Percentiles rank a stretch among this genome's conserved stretches.
Evolutionary conservation across 225 moss, liverwort and hornwort species (phyloP).

Genomic region (Polytrichum commune): DNA sequence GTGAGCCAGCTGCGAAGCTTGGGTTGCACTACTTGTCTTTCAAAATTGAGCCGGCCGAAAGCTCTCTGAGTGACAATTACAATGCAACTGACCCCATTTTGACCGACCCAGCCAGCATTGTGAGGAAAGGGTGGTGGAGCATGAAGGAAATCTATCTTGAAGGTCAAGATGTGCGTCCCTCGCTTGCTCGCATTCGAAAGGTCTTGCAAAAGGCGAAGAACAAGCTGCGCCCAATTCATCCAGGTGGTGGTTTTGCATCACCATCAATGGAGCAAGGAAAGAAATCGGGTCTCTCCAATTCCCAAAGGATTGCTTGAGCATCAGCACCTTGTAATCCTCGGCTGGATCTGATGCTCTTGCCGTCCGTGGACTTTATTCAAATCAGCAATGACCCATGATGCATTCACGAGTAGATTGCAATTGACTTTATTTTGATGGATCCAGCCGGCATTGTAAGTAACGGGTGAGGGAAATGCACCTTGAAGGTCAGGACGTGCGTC

Average conservation of each 20-base stretch:
- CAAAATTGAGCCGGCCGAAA: conserved; percentile 59
- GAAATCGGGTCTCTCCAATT: no score
- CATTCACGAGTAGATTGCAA: no score
- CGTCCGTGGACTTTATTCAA: no score
- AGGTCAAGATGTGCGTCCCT: conserved; percentile 59
- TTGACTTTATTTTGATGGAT: conserved; percentile 36
- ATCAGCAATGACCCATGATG: no score
- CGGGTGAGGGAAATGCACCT: conserved; percentile 82
- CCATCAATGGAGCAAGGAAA: no score
- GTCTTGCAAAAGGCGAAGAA: conserved; percentile 36
- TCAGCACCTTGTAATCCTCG: no score
- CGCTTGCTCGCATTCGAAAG: conserved; percentile 29
- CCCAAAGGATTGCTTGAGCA: no score
- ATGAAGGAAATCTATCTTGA: conserved; percentile 72
- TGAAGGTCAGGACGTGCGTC: conserved; percentile 54
- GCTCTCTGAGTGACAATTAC: conserved; percentile 61
- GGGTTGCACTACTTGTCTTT: conserved; percentile 74
- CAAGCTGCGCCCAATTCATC: neutral
- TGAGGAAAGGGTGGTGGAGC: conserved; percentile 59
- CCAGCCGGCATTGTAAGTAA: conserved; percentile 47
- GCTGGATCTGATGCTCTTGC: no score
- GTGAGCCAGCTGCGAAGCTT: conserved; percentile 64
- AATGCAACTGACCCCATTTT: conserved; percentile 61
- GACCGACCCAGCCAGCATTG: conserved; percentile 50
- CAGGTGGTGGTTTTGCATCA: no score